phyloP scores from a whole-genome alignment of 805 yeast genomes.

The Hanseniaspora clermontiae region DNA sequence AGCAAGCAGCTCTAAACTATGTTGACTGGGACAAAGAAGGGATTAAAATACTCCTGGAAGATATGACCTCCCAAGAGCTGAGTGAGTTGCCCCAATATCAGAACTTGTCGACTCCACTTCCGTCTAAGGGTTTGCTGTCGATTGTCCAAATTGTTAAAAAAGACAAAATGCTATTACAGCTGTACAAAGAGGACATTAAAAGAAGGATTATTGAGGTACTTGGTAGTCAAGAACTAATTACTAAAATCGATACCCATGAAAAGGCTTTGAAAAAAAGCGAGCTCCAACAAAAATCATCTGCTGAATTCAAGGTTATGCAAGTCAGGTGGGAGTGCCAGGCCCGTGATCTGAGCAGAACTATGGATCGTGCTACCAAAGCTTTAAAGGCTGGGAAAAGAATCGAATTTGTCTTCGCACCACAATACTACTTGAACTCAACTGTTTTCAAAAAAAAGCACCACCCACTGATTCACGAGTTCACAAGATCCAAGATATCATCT shows the following conservation, averaged over 20 bases:
- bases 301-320: neutral
- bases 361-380: neutral
- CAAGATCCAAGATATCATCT: neutral
- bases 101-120: neutral
- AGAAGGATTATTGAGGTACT: neutral
- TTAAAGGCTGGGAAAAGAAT: neutral
- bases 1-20: neutral
- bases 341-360: neutral
- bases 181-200: neutral
- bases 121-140: neutral
- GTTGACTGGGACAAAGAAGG: constrained; percentile 4
- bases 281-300: neutral
- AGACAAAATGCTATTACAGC: neutral
- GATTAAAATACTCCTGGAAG: neutral
- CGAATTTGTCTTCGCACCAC: constrained; percentile 2
- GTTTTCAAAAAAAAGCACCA: neutral
- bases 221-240: neutral
- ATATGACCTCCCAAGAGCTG: neutral
- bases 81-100: neutral
- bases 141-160: neutral
- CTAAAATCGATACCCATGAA: neutral
- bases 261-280: neutral
- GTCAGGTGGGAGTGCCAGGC: constrained; percentile 7
- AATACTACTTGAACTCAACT: neutral
- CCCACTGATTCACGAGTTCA: neutral